Conservation (phyloP, 2,329 filamentous ascomycete species). For the Fusarium sp. region DNA sequence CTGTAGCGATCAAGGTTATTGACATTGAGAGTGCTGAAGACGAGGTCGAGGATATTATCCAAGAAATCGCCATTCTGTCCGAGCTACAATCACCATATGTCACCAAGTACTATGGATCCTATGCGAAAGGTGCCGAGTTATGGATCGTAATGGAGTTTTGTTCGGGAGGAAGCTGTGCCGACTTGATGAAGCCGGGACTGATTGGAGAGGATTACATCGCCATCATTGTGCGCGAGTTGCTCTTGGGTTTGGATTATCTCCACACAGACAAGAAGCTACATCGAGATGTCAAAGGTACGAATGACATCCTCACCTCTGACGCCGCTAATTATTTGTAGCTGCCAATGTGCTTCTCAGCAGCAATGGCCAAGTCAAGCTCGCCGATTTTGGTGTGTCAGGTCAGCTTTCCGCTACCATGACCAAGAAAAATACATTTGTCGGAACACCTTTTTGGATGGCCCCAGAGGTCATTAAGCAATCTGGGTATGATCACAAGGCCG, state of each 20-base stretch:
- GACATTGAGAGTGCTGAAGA: constrained; percentile 99
- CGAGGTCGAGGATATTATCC: constrained; percentile 99
- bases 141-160: constrained; percentile 99
- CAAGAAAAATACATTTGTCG: constrained; percentile 99
- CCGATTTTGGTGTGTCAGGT: constrained; percentile 96
- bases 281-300: constrained; percentile 89
- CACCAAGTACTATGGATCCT: constrained; percentile 97
- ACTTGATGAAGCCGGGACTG: constrained; percentile 91
- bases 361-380: constrained; percentile 95
- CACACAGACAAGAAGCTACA: constrained; percentile 97
- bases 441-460: constrained; percentile 99
- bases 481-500: constrained; percentile 96
- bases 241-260: constrained; percentile 90
- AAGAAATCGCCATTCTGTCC: constrained; percentile 96
- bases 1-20: constrained; percentile 98
- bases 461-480: constrained; percentile 99
- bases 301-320: background rate
- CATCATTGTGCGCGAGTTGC: constrained; percentile 89
- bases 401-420: constrained; percentile 98
- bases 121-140: constrained; percentile 92
- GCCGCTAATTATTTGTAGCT: constrained; percentile 59
- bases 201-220: constrained; percentile 97
- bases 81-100: constrained; percentile 96
- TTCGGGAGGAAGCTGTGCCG: constrained; percentile 93
- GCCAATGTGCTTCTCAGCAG: constrained; percentile 91